phyloP scores from a whole-genome alignment of 2,329 filamentous ascomycete genomes.

The Xylariaceae sp. region DNA sequence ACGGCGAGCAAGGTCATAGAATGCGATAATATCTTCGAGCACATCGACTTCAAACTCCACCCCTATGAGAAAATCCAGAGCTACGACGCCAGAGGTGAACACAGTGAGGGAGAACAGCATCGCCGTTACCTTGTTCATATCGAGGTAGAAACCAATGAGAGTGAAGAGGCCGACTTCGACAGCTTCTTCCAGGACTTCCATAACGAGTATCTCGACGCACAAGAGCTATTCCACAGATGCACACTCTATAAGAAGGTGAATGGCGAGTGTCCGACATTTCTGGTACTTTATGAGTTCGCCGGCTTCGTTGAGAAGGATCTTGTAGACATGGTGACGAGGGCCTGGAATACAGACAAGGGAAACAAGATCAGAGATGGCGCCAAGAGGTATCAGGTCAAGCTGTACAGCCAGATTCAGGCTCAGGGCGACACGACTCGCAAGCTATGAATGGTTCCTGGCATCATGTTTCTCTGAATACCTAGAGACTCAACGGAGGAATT shows the following conservation, averaged over 20 bases:
- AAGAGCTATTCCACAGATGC: constrained; percentile 3
- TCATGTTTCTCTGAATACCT: background rate
- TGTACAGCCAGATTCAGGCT: constrained; percentile 3
- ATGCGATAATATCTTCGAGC: constrained; percentile 2
- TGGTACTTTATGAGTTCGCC: constrained; percentile 8
- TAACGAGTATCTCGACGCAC: background rate
- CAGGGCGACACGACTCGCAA: background rate
- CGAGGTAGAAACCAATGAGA: constrained; percentile 6
- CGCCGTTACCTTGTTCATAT: background rate
- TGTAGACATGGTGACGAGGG: background rate
- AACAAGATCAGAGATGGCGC: background rate
- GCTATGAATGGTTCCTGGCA: background rate
- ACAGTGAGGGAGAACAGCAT: background rate
- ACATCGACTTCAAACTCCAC: constrained; percentile 8
- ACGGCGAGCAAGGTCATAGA: constrained; percentile 3
- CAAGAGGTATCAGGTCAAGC: background rate
- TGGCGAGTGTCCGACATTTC: constrained; percentile 3
- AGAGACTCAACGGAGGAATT: background rate
- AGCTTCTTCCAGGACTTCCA: constrained; percentile 8
- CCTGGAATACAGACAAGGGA: background rate
- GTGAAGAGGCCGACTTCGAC: constrained; percentile 3
- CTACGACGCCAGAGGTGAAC: background rate
- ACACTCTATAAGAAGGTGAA: constrained; percentile 6
- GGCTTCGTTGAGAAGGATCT: background rate
- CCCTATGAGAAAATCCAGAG: constrained; percentile 9